phyloP scores from a whole-genome alignment of 2,329 filamentous ascomycete genomes.

The Rachicladosporium sp. region DNA sequence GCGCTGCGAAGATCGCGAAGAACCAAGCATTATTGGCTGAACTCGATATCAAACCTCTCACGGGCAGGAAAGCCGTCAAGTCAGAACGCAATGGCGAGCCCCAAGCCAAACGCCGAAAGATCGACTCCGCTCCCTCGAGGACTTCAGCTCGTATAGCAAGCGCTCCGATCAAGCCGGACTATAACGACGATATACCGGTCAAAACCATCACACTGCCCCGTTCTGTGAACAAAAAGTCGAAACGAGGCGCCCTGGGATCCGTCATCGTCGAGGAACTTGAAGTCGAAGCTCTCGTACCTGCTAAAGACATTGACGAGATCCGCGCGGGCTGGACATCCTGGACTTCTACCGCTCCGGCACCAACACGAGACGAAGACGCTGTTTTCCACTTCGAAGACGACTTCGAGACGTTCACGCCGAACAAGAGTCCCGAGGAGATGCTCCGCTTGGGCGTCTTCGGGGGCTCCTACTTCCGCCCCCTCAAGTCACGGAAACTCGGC shows the following conservation, averaged over 20 bases:
- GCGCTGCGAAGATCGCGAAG: conserved; percentile 37
- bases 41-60: conserved; percentile 30
- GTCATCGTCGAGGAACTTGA: conserved; percentile 4
- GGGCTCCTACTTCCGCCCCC: conserved; percentile 39
- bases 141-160: conserved; percentile 38
- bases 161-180: conserved; percentile 21
- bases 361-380: conserved; percentile 30
- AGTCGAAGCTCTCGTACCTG: conserved; percentile 13
- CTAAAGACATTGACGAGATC: conserved; percentile 22
- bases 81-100: conserved; percentile 3
- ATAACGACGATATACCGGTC: conserved; percentile 27
- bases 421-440: conserved; percentile 42
- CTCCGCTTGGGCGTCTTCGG: conserved; percentile 42
- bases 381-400: conserved; percentile 33
- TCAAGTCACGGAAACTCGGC: conserved; percentile 32
- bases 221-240: conserved; percentile 7
- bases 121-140: conserved; percentile 26
- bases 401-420: conserved; percentile 36
- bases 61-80: conserved; percentile 7
- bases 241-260: conserved; percentile 7
- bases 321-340: conserved; percentile 33
- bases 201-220: conserved; percentile 15
- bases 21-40: conserved; percentile 37
- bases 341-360: conserved; percentile 27
- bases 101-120: conserved; percentile 27